Evolutionary conservation across 1,139 yeast genomes (phyloP), one percentile per base, ranked within the genome.

Genomic region (Geotrichum candidum): DNA sequence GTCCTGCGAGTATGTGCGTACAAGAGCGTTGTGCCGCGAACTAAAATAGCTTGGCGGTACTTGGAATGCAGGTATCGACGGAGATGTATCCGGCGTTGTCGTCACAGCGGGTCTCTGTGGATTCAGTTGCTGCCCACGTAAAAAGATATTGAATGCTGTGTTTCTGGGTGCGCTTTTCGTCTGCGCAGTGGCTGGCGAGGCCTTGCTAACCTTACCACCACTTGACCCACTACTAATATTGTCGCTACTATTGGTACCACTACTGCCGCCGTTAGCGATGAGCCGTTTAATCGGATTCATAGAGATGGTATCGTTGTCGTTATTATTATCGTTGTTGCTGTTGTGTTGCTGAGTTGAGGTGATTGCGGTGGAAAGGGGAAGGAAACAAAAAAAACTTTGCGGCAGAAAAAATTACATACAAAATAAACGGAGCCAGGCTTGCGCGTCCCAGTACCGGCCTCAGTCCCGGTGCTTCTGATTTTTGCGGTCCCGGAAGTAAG

Each of bases 401-500:
- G 46, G n/a, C 46, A 41, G 46, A 41, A 41, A 41, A 41, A 3
- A 15, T 41, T 41, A 41, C 46, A 41, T 41, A 41, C 46, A 41
- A 41, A 41, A 41, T 15, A 3, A 41, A 41, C 22, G 18, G 46
- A 11, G n/a, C 22, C 46, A 41, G 22, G n/a, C 15, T 41, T 18
- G 2, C 5, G 22, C 46, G 18, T 18, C 22, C 18, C 7, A 41
- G 22, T 41, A 5, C 9, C 2, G 46, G 7, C 15, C n/a, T 41
- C 15, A 41, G 18, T 15, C 46, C 51, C 51, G 31, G 31, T 29
- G 2, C 11, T n/a, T 7, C 53, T 54, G 27, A 38, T 59, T 59
- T 23, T 54, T 45, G 7, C 53, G 55, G 46, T 41, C 46, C 46
- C 46, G 46, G 48, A 60, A 52, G 41, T 61, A 61, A 27, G 54